Evolutionary conservation across 306 rosid species (phyloP), one percentile per base, ranked within the genome.

Genomic region (Begonia loranthoides): DNA sequence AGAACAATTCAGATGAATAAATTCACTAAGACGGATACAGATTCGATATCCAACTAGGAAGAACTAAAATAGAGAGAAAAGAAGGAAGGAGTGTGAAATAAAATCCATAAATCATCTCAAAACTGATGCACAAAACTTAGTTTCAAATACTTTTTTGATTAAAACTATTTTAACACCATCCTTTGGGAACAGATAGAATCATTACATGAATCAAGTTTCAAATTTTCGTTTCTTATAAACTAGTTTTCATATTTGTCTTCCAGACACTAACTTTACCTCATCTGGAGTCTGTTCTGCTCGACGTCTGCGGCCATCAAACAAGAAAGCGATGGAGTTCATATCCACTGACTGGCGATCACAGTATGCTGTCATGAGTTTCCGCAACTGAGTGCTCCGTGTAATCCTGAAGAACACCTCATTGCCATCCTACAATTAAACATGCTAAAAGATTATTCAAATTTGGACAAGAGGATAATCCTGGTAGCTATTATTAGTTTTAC

Each of bases 221-320:
- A 7, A 7, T 28, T 28, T 28, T 28, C 36, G 1, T 1, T 28
- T 28, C 9, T 7, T 28, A 28, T 28, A 28, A 4, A 28, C 36
- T 28, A 28, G 36, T 28, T 28, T 28, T 28, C 36, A 28, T 28
- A 3, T 28, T 28, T 19, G 2, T 19, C 1, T 1, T 19, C 15
- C 24, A 15, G 19, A n/a, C n/a, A 5, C 6, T 41, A 34, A 50
- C 24, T 60, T 47, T 64, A 82, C 93, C 71, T 83, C 81, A 19
- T 69, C 77, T 6, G 93, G 87, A 24, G 87, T 83, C 60, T 83
- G 83, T 51, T 83, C 84, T 2, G 66, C 64, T 5, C 72, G 65
- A 41, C 79, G 83, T 28, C 81, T 69, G 33, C 79, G 76, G 34
- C 93, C 93, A 41, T 83, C 87, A 57, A 79, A 83, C 60, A 83